phyloP scores from a whole-genome alignment of 345 rosid genomes.

The Euclidium syriacum region DNA sequence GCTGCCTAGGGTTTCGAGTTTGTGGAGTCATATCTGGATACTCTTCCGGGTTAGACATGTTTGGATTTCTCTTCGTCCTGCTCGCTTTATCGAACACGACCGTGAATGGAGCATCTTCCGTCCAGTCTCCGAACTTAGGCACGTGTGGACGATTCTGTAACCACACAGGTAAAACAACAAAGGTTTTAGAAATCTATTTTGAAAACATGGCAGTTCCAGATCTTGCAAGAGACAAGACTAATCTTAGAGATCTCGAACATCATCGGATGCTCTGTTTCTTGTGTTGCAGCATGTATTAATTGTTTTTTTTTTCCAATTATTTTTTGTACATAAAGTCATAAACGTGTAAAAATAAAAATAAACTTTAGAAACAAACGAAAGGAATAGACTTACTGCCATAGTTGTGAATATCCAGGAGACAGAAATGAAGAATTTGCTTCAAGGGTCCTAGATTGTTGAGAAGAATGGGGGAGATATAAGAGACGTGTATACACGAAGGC shows the following conservation, averaged over 20 bases:
- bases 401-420: slow-evolving; percentile 1
- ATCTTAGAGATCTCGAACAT: not conserved
- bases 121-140: slow-evolving; percentile 32
- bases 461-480: not conserved
- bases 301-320: too few species aligned
- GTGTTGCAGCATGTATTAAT: too few species aligned
- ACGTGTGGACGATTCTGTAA: slow-evolving; percentile 19
- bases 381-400: slow-evolving; percentile 27
- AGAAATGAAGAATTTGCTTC: slow-evolving; percentile 11
- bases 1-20: not conserved
- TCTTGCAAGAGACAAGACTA: not conserved
- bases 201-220: not conserved
- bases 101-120: slow-evolving; percentile 19
- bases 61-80: not conserved
- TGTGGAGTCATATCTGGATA: slow-evolving; percentile 23
- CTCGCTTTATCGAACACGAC: slow-evolving; percentile 27
- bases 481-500: slow-evolving; percentile 31
- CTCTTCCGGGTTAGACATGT: slow-evolving; percentile 7
- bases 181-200: not conserved
- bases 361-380: not conserved
- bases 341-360: not conserved
- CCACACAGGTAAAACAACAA: not conserved
- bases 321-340: not conserved
- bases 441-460: not conserved
- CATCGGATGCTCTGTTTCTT: not conserved